phyloP scores from a whole-genome alignment of 2,329 filamentous ascomycete species.

The Elsinoe batatas region DNA sequence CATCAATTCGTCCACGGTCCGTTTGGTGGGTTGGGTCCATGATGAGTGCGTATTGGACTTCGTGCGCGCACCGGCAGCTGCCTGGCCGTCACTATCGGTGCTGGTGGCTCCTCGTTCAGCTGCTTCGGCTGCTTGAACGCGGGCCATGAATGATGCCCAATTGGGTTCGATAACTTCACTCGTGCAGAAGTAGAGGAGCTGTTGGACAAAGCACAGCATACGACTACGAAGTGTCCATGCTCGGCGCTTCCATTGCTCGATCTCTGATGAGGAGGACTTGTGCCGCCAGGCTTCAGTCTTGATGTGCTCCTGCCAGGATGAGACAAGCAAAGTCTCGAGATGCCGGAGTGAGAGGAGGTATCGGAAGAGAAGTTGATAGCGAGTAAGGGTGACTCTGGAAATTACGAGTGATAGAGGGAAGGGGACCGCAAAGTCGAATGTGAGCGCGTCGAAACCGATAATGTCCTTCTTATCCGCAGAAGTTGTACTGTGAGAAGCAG shows the following conservation, averaged over 20 bases:
- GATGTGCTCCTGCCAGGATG: constrained; percentile 83
- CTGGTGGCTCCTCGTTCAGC: too few relatives aligned
- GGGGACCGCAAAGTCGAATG: constrained; percentile 87
- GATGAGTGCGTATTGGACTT: too few relatives aligned
- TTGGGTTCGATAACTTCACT: constrained; percentile 96
- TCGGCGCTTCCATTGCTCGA: constrained; percentile 87
- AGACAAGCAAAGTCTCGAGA: constrained; percentile 75
- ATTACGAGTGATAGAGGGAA: constrained; percentile 95
- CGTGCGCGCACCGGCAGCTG: too few relatives aligned
- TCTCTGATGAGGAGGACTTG: constrained; percentile 52
- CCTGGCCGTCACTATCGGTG: too few relatives aligned
- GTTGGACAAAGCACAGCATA: constrained; percentile 96
- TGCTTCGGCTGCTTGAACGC: constrained; percentile 52
- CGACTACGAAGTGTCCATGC: constrained; percentile 85
- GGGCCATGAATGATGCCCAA: constrained; percentile 88
- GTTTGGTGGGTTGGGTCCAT: constrained; percentile 30
- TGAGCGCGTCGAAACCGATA: constrained; percentile 80
- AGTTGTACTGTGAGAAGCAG: constrained; percentile 49
- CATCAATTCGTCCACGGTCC: constrained; percentile 96
- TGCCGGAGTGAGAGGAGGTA: constrained; percentile 85
- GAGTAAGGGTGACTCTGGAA: constrained; percentile 89
- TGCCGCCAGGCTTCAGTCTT: constrained; percentile 74
- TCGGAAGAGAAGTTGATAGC: constrained; percentile 91
- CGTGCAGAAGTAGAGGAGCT: constrained; percentile 93
- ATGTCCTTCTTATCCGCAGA: constrained; percentile 67